Conservation (phyloP, 768 basidiomycete species). For the Suillus sp. region DNA sequence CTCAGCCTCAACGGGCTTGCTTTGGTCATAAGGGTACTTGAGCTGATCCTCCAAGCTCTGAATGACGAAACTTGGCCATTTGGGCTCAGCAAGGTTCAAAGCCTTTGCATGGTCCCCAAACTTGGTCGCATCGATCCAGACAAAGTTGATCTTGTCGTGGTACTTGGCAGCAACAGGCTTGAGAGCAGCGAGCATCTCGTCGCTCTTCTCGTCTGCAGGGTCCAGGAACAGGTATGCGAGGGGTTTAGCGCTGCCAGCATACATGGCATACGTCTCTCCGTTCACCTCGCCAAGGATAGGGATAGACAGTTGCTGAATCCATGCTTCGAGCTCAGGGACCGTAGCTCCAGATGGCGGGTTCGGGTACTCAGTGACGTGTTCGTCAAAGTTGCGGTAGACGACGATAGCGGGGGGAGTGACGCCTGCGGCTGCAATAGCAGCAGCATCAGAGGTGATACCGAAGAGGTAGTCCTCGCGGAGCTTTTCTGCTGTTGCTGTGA, state of each 20-base stretch:
- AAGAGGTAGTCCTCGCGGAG: constrained; percentile 95
- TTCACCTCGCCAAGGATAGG: constrained; percentile 91
- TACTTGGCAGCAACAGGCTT: constrained; percentile 77
- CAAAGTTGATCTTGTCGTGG: constrained; percentile 93
- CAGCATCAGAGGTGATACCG: constrained; percentile 77
- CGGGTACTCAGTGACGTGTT: constrained; percentile 70
- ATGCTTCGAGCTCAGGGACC: constrained; percentile 65
- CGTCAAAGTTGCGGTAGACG: constrained; percentile 92
- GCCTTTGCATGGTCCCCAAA: constrained; percentile 96
- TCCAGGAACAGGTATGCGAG: constrained; percentile 96
- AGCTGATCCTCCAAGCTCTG: constrained; percentile 83
- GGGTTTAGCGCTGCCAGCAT: constrained; percentile 81
- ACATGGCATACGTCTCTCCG: constrained; percentile 88
- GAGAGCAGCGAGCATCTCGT: constrained; percentile 65
- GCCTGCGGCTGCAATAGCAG: constrained; percentile 65
- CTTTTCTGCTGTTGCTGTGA: constrained; percentile 77
- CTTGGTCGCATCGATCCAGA: constrained; percentile 95
- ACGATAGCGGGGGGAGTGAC: constrained; percentile 84
- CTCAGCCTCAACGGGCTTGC: constrained; percentile 57
- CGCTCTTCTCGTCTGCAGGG: constrained; percentile 64
- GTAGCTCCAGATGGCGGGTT: constrained; percentile 57
- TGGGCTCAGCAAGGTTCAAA: constrained; percentile 80
- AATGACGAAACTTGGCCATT: constrained; percentile 94
- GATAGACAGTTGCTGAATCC: constrained; percentile 81
- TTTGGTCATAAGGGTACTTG: constrained; percentile 87